phyloP scores from a whole-genome alignment of 371 early-diverging fungal genomes.

The Polyrhizophydium stewartii region DNA sequence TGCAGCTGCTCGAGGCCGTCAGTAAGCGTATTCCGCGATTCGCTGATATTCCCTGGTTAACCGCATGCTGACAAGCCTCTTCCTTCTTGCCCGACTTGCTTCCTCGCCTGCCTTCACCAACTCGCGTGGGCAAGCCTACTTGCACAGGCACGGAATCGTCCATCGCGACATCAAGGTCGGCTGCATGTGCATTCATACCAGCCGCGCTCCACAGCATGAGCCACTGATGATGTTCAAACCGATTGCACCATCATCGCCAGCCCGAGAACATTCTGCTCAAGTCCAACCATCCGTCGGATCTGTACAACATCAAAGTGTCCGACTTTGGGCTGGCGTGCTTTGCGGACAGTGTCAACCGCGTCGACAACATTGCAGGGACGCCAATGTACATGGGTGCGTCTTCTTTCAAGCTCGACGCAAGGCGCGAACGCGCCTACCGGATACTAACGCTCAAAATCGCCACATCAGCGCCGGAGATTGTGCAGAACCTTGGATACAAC shows the following conservation, averaged over 20 bases:
- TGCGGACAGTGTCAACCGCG: conserved; percentile 29
- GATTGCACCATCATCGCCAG: conserved; percentile 1
- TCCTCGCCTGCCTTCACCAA: too few species aligned
- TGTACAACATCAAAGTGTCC: conserved; percentile 31
- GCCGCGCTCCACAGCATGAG: too few species aligned
- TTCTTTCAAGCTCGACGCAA: background rate
- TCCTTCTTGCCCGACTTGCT: too few species aligned
- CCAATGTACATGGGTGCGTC: conserved; percentile 5
- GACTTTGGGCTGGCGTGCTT: conserved; percentile 41
- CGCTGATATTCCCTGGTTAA: too few species aligned
- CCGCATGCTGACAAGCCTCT: background rate
- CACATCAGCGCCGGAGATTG: conserved; percentile 35
- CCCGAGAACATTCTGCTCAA: conserved; percentile 33
- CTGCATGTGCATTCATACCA: background rate
- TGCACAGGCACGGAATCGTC: conserved; percentile 29
- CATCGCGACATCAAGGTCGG: conserved; percentile 32
- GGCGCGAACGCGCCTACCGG: background rate
- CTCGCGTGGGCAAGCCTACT: conserved; percentile 25
- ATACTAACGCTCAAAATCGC: too few species aligned
- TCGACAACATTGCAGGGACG: conserved; percentile 28
- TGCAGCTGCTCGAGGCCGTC: conserved; percentile 25
- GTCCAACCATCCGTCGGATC: conserved; percentile 13
- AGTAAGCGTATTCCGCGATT: too few species aligned
- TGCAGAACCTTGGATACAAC: conserved; percentile 35
- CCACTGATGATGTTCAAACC: background rate